A percentile compares a stretch with the other conserved stretches of the same genome.
These are phyloP conservation scores for Cystobasidium sp. DNA, from an alignment of 1,284 basidiomycete genomes.

Conservation along the genomic window DNA sequence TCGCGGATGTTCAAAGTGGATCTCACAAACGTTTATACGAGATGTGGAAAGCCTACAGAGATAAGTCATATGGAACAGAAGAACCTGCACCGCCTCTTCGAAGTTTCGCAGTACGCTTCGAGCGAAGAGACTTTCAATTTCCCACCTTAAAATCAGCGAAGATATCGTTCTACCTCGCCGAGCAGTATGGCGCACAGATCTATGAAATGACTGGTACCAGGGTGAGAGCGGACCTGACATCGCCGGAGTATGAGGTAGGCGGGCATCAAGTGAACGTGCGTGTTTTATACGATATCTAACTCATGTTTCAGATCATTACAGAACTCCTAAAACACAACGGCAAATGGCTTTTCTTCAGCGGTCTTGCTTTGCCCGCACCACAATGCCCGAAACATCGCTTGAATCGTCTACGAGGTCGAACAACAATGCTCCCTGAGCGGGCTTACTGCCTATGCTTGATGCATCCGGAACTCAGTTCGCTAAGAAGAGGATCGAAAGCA, in stretches of 20 bases:
- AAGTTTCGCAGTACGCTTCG: conserved; percentile 32
- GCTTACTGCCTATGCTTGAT: conserved; percentile 31
- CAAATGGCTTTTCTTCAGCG: conserved; percentile 2
- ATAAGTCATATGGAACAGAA: neutral
- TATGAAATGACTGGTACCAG: neutral
- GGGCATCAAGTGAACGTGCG: neutral
- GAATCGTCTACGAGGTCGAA: conserved; percentile 20
- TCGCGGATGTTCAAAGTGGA: neutral
- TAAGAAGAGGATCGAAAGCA: neutral
- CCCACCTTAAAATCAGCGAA: conserved; percentile 18
- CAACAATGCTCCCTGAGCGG: conserved; percentile 28
- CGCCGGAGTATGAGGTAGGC: conserved; percentile 28
- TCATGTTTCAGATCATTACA: conserved; percentile 5
- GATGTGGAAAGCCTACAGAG: conserved; percentile 3
- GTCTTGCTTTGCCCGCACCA: conserved; percentile 14
- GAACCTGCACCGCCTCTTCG: neutral
- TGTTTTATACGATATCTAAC: neutral
- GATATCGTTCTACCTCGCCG: conserved; percentile 13
- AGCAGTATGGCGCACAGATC: conserved; percentile 11
- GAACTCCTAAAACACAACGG: conserved; percentile 7
- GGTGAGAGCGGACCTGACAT: neutral
- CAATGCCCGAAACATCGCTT: conserved; percentile 8
- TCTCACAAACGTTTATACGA: neutral
- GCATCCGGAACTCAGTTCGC: conserved; percentile 4
- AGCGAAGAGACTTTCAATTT: conserved; percentile 30